Conservation (phyloP, 495 filamentous ascomycete species). For the Hyphodiscus hymeniophilus region DNA sequence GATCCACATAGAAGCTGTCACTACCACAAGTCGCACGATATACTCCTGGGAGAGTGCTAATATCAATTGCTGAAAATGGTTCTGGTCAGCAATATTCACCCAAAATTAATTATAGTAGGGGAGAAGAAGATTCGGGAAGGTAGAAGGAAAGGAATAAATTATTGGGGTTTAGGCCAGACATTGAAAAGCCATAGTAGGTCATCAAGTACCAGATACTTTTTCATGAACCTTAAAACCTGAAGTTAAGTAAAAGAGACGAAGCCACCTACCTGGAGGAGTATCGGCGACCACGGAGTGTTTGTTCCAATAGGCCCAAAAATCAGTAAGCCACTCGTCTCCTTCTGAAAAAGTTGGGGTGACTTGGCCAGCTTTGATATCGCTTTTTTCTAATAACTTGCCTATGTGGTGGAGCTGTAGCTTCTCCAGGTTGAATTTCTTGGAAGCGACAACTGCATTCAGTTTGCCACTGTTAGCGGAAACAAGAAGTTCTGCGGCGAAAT, state of each 20-base stretch:
- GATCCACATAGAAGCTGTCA: not conserved
- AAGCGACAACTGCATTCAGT: not conserved
- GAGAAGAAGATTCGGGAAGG: no score
- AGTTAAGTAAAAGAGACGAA: no score
- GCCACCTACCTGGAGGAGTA: no score
- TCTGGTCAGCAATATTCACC: not conserved
- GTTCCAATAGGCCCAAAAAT: slow-evolving; percentile 24
- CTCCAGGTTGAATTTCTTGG: slow-evolving; percentile 18
- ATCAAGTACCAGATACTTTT: no score
- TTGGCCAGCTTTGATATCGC: no score
- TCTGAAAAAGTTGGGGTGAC: not conserved
- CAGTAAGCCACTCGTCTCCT: slow-evolving; percentile 16
- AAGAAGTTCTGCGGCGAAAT: slow-evolving; percentile 15
- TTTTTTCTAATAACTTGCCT: slow-evolving; percentile 6
- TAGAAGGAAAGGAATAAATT: no score
- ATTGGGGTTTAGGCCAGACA: no score
- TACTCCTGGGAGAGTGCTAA: not conserved
- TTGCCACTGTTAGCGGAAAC: slow-evolving; percentile 3
- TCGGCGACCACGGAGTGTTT: no score
- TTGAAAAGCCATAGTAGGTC: no score
- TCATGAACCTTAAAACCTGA: no score
- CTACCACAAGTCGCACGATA: not conserved
- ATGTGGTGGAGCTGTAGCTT: slow-evolving; percentile 13
- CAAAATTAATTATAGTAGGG: no score
- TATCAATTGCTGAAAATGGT: slow-evolving; percentile 1